A percentile compares a stretch with the other conserved stretches of the same genome.
Conservation (phyloP, 2,329 filamentous ascomycete genomes). For the Nothophaeocryptopus gaeumannii region DNA sequence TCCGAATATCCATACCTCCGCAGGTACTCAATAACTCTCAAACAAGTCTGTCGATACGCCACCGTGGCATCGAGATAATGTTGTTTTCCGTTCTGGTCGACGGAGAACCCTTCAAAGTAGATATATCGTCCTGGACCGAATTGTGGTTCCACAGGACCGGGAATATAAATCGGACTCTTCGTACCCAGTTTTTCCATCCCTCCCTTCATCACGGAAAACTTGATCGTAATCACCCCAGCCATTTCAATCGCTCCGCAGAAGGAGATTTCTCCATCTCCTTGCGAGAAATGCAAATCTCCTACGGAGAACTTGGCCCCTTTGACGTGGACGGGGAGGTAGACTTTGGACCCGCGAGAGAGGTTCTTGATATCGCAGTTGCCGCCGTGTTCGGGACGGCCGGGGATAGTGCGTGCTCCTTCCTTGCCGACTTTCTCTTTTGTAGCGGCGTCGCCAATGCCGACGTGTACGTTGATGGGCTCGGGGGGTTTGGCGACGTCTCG, state of each 20-base stretch:
- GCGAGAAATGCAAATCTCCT: slow-evolving; percentile 68
- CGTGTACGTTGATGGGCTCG: slow-evolving; percentile 67
- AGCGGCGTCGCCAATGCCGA: slow-evolving; percentile 58
- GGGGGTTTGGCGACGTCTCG: slow-evolving; percentile 77
- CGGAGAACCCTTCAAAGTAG: slow-evolving; percentile 86
- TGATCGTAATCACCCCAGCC: slow-evolving; percentile 86
- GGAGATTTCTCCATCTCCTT: slow-evolving; percentile 87
- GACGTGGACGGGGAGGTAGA: slow-evolving; percentile 86
- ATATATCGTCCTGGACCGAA: slow-evolving; percentile 79
- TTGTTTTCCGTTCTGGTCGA: slow-evolving; percentile 84
- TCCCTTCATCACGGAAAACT: slow-evolving; percentile 81
- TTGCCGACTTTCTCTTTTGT: slow-evolving; percentile 65
- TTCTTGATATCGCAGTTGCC: slow-evolving; percentile 94
- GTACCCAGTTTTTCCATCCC: slow-evolving; percentile 72
- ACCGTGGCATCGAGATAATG: slow-evolving; percentile 84
- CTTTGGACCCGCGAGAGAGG: slow-evolving; percentile 71
- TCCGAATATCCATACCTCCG: slow-evolving; percentile 64
- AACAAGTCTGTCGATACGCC: slow-evolving; percentile 77
- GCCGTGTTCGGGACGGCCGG: slow-evolving; percentile 78
- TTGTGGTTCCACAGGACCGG: slow-evolving; percentile 82
- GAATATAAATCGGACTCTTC: slow-evolving; percentile 80
- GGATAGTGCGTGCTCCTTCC: slow-evolving; percentile 82
- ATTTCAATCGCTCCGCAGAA: slow-evolving; percentile 81
- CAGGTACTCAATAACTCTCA: slow-evolving; percentile 74
- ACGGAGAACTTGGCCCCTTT: slow-evolving; percentile 84